Evolutionary conservation across 495 filamentous ascomycete species (phyloP), one percentile per base, ranked within the genome.

Genomic region (Penicillium arizonense): DNA sequence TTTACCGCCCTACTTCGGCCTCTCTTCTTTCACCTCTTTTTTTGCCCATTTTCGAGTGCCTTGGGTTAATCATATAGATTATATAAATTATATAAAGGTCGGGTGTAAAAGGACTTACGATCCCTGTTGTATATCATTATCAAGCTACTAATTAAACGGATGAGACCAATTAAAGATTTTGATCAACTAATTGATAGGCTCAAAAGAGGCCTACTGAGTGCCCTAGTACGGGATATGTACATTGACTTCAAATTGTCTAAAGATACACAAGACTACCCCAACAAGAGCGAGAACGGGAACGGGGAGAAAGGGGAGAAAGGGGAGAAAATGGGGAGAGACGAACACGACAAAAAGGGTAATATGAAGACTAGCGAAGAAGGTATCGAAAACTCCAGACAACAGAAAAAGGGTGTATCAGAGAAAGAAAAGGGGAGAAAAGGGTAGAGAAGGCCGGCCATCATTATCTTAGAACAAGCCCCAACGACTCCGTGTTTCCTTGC

Each of bases 391-490:
- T 56, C 51, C 44, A 51, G 43, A 36, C 44, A 35, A 32, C 18
- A 18, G 39, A 42, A 12, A 28, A 57, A 44, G 38, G 49, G 50
- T 47, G 51, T 44, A 34, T 20, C 55, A 55, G 20, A 20, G 45
- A 36, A 42, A 20, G n/a, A 23, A 39, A 44, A 30, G 43, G 21
- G 36, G 59, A 30, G 26, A 57, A 44, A 30, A 32, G 26, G 8
- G 26, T 10, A 30, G 28, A 30, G 28, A 30, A 30, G 8, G 28
- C 28, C 28, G 28, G 28, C 46, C 49, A 47, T 46, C 9, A 43
- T 33, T 6, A 42, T 40, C 46, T 64, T 58, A 75, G 57, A 77
- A 77, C 33, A 75, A 56, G 48, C 68, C 71, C 73, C 73, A 76
- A 12, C 73, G 65, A 33, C 72, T 64, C 49, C 64, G 58, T 35